Percentiles rank a stretch among this genome's conserved stretches.
phyloP scores from a whole-genome alignment of 306 rosid genomes.

The Gynostemma pentaphyllum region DNA sequence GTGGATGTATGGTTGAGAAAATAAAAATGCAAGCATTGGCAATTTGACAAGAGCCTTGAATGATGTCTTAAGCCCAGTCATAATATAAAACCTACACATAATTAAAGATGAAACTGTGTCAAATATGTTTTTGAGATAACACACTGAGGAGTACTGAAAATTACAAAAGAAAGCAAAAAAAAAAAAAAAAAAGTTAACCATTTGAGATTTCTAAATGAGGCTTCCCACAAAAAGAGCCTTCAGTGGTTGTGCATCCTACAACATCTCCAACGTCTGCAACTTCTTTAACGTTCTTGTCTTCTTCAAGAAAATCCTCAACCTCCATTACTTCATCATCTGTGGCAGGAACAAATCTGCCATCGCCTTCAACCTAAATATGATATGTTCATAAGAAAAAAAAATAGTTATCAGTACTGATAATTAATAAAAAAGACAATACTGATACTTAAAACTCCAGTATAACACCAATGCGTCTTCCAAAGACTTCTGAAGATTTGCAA shows the following conservation, averaged over 20 bases:
- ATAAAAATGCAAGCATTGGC: neutral
- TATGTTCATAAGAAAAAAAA: constrained; percentile 7
- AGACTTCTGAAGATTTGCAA: neutral
- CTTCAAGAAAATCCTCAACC: constrained; percentile 76
- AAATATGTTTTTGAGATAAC: neutral
- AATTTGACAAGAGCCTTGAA: neutral
- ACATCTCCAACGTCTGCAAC: constrained; percentile 38
- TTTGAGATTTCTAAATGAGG: constrained; percentile 58
- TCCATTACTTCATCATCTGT: constrained; percentile 92
- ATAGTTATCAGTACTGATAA: neutral
- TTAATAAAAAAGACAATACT: neutral
- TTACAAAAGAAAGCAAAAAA: neutral
- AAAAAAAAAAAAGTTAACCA: constrained; percentile 38
- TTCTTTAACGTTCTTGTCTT: constrained; percentile 56
- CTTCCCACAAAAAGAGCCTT: constrained; percentile 48
- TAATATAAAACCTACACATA: neutral
- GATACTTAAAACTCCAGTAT: neutral
- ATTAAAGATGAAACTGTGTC: neutral
- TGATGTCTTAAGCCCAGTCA: neutral
- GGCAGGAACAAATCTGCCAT: constrained; percentile 97
- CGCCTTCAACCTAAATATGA: constrained; percentile 78
- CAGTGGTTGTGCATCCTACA: constrained; percentile 46
- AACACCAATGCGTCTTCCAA: neutral
- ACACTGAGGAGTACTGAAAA: neutral
- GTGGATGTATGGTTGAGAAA: neutral